Percentiles rank a stretch among this genome's conserved stretches.
Conservation (phyloP, 148 eudicot genomes). For the Salicornia ramosissima region DNA sequence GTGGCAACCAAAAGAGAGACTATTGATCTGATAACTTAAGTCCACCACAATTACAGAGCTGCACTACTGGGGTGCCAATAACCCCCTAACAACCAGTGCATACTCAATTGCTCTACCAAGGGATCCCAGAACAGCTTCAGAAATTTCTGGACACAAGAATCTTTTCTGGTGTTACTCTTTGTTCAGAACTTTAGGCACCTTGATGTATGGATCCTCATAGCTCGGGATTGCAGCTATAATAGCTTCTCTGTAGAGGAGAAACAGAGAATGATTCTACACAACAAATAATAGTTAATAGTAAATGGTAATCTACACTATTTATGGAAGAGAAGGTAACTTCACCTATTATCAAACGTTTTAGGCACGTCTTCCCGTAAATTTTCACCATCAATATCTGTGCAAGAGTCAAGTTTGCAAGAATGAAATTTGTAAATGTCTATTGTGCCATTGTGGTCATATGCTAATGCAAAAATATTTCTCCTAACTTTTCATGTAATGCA, state of each 20-base stretch:
- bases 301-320: background rate
- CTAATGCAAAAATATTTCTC: too few relatives aligned
- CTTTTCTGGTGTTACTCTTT: constrained; percentile 46
- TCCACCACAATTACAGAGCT: too few relatives aligned
- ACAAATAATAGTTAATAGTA: background rate
- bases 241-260: constrained; percentile 47
- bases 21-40: too few relatives aligned
- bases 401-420: background rate
- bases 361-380: constrained; percentile 70
- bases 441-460: too few relatives aligned
- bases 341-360: constrained; percentile 68
- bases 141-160: constrained; percentile 14
- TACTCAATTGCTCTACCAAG: background rate
- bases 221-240: constrained; percentile 68
- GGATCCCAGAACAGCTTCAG: background rate
- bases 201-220: constrained; percentile 78
- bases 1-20: background rate
- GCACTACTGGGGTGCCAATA: background rate
- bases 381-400: constrained; percentile 70
- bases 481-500: background rate
- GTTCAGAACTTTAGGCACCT: constrained; percentile 86
- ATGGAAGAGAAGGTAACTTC: constrained; percentile 13
- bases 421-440: background rate
- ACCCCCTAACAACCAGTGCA: too few relatives aligned
- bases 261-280: background rate